Evolutionary conservation across 2,329 filamentous ascomycete genomes (phyloP).

Genomic region (Hyphodiscus sp.): DNA sequence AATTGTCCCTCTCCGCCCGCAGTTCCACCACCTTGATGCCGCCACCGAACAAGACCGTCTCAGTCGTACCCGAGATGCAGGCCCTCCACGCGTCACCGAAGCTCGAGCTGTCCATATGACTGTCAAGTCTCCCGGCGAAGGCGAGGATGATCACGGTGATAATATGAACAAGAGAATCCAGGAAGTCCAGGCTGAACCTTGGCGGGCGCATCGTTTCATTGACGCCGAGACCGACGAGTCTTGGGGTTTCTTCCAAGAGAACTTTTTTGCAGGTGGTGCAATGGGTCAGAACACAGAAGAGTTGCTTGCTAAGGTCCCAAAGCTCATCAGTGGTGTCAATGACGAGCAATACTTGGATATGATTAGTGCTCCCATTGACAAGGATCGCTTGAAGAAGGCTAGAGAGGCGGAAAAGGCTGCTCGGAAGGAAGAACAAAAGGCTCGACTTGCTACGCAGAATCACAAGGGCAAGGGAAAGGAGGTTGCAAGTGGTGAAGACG

Average conservation of each 20-base stretch:
- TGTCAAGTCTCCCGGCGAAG: constrained; percentile 68
- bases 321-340: constrained; percentile 46
- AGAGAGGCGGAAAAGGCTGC: constrained; percentile 12
- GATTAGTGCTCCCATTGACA: constrained; percentile 46
- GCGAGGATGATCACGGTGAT: constrained; percentile 57
- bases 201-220: constrained; percentile 72
- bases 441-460: constrained; percentile 5
- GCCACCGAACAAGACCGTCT: constrained; percentile 55
- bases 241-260: constrained; percentile 69
- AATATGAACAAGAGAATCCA: constrained; percentile 72
- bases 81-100: constrained; percentile 34
- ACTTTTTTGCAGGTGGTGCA: constrained; percentile 46
- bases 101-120: constrained; percentile 81
- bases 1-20: constrained; percentile 81
- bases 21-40: constrained; percentile 90
- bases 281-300: constrained; percentile 13
- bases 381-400: constrained; percentile 24
- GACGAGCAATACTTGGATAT: constrained; percentile 56
- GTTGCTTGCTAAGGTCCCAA: constrained; percentile 18
- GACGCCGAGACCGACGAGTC: constrained; percentile 73
- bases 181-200: constrained; percentile 72
- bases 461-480: constrained; percentile 13
- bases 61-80: constrained; percentile 35
- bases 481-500: constrained; percentile 1
- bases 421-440: constrained; percentile 10